Evolutionary conservation across 352 stramenopile genomes (phyloP).

Genomic region (Globisporangium paddicum): DNA sequence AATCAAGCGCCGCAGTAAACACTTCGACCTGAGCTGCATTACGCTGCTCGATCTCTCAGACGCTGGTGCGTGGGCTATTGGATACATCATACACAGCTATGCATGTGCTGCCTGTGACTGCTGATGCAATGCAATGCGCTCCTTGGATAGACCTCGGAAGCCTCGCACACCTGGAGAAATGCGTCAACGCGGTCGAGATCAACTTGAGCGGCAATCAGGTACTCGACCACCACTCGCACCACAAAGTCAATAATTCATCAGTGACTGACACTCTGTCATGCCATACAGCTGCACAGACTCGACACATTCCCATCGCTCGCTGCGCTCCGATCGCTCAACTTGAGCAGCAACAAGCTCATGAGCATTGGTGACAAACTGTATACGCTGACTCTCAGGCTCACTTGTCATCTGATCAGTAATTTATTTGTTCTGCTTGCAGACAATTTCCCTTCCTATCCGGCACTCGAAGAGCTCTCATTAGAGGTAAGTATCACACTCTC

Average conservation of each 20-base stretch:
- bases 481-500: constrained; percentile 16
- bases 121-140: not conserved
- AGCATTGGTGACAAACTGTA: constrained; percentile 28
- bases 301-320: constrained; percentile 39
- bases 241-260: not conserved
- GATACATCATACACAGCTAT: no score
- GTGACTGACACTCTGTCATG: not conserved
- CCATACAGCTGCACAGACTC: constrained; percentile 34
- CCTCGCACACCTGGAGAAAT: constrained; percentile 38
- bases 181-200: constrained; percentile 50
- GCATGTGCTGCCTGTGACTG: no score
- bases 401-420: not conserved
- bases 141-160: constrained; percentile 17
- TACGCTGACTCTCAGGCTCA: not conserved
- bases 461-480: constrained; percentile 50
- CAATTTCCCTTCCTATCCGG: constrained; percentile 30
- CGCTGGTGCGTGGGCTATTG: constrained; percentile 13
- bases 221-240: not conserved
- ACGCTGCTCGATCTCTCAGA: constrained; percentile 55
- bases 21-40: constrained; percentile 71
- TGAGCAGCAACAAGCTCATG: constrained; percentile 42
- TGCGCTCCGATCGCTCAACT: constrained; percentile 37
- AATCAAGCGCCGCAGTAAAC: constrained; percentile 69
- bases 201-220: constrained; percentile 57
- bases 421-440: constrained; percentile 16